Percentiles rank a stretch among this genome's conserved stretches.
These are phyloP conservation scores for Helichrysum umbraculigerum DNA, from an alignment of 129 eudicot species.

Conservation along the genomic window DNA sequence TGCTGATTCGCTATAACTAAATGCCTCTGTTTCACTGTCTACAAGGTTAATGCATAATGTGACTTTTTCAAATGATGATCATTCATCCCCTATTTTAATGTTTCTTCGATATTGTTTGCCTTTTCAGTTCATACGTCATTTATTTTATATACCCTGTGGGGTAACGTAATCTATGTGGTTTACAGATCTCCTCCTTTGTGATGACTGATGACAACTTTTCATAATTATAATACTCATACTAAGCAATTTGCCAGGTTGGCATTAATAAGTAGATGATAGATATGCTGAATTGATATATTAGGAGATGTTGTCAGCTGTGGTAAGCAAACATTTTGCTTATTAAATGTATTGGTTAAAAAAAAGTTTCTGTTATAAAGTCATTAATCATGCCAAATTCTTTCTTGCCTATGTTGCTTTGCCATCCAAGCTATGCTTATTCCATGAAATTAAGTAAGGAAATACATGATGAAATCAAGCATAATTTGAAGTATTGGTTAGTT, in stretches of 20 bases:
- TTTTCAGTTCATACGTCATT: too few species aligned
- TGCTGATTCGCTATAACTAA: neutral
- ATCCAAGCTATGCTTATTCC: neutral
- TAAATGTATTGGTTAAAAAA: constrained; percentile 10
- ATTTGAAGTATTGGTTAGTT: neutral
- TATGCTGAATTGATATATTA: constrained; percentile 3
- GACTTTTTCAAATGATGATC: neutral
- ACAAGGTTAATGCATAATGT: neutral
- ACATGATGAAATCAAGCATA: neutral
- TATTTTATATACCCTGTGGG: too few species aligned
- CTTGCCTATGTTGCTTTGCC: constrained; percentile 1
- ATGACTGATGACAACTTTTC: too few species aligned
- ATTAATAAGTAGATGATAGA: constrained; percentile 4
- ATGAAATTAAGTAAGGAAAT: neutral
- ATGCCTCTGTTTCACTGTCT: neutral
- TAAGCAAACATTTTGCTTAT: constrained; percentile 6
- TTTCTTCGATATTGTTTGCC: neutral
- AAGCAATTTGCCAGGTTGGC: neutral
- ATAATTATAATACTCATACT: neutral
- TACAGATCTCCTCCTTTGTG: too few species aligned
- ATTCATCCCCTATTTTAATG: neutral
- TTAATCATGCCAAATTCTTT: neutral
- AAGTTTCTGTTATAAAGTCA: neutral
- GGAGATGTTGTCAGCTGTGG: constrained; percentile 3
- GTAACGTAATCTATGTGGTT: too few species aligned